Conservation (phyloP, 169 alveolate genomes). For the Plasmodium knowlesi region DNA sequence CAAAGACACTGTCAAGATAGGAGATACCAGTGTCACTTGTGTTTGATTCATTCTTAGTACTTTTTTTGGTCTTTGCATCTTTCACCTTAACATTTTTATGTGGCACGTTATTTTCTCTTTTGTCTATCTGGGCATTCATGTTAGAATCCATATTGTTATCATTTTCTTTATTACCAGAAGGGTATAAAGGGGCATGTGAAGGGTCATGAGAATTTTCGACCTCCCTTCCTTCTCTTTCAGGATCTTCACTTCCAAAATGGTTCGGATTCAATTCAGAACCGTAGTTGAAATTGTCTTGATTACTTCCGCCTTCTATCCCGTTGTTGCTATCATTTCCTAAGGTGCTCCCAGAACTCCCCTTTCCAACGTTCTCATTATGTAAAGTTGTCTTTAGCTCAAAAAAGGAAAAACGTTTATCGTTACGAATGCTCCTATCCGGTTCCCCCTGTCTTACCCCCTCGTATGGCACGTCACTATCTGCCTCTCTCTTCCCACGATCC, state of each 20-base stretch:
- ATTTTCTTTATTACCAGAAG: neutral
- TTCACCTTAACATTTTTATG: neutral
- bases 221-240: neutral
- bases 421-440: neutral
- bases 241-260: neutral
- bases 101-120: neutral
- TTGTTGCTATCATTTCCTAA: neutral
- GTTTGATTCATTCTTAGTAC: neutral
- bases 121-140: neutral
- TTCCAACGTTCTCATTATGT: neutral
- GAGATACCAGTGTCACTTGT: neutral
- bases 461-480: neutral
- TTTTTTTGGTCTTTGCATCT: neutral
- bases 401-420: neutral
- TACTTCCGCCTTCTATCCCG: neutral
- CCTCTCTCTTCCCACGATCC: neutral
- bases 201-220: neutral
- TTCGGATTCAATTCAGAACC: neutral
- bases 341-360: neutral
- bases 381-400: neutral
- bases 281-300: neutral
- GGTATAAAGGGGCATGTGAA: neutral
- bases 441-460: neutral
- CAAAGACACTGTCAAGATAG: neutral
- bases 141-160: neutral